Percentiles rank a stretch among this genome's conserved stretches.
Evolutionary conservation across 164 flowering plant species (phyloP).

Genomic region (Brasenia schreberi): DNA sequence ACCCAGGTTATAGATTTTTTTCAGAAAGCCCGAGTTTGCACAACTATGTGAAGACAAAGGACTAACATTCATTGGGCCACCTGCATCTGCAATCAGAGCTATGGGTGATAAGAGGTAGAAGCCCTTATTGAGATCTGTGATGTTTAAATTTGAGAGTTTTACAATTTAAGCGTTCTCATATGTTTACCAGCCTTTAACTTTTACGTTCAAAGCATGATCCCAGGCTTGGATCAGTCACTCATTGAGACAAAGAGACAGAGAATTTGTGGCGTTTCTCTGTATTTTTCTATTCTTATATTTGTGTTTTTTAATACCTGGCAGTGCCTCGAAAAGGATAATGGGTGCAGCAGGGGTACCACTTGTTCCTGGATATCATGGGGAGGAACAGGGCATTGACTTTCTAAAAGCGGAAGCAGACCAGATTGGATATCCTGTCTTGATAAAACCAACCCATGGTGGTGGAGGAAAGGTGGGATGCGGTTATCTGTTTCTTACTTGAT

Average conservation of each 20-base stretch:
- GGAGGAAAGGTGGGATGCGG: conserved; percentile 76
- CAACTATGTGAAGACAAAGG: conserved; percentile 82
- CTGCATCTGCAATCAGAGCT: conserved; percentile 86
- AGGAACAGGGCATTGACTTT: conserved; percentile 73
- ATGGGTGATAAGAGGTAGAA: conserved; percentile 97
- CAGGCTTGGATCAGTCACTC: not conserved
- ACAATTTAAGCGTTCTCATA: not conserved
- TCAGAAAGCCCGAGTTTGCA: conserved; percentile 93
- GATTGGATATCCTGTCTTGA: conserved; percentile 88
- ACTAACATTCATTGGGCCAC: conserved; percentile 84
- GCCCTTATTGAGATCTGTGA: not conserved
- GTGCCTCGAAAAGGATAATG: conserved; percentile 99
- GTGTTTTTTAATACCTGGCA: conserved; percentile 12
- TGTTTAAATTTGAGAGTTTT: not conserved
- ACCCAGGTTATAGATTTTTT: conserved; percentile 96
- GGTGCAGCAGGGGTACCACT: conserved; percentile 97
- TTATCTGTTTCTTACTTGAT: not conserved
- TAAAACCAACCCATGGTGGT: conserved; percentile 99
- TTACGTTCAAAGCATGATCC: not conserved
- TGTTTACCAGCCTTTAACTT: not conserved
- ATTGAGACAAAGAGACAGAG: not conserved
- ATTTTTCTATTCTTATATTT: not conserved
- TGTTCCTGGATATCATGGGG: conserved; percentile 98
- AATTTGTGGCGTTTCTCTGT: not conserved
- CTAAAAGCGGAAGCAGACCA: conserved; percentile 85